These are phyloP conservation scores for Eutrema japonicum DNA, from an alignment of 345 rosid species.

Conservation along the genomic window DNA sequence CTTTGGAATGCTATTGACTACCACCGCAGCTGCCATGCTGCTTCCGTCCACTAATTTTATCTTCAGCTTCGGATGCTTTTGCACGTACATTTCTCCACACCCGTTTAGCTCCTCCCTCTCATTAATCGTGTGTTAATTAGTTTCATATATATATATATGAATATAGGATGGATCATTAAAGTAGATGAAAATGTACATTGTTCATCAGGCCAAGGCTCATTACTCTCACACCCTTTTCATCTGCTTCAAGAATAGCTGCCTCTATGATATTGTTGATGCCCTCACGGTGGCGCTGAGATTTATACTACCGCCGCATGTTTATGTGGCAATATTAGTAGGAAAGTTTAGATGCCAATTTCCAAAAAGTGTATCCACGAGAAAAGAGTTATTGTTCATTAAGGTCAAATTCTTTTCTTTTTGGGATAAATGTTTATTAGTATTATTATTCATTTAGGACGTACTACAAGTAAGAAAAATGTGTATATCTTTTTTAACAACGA, in stretches of 20 bases:
- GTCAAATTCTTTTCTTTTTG: neutral
- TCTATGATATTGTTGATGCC: conserved; percentile 58
- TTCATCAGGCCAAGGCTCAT: conserved; percentile 64
- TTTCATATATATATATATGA: neutral
- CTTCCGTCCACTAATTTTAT: conserved; percentile 59
- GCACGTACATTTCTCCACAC: conserved; percentile 49
- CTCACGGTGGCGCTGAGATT: conserved; percentile 43
- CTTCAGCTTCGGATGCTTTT: conserved; percentile 50
- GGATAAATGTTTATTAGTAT: neutral
- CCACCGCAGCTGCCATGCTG: conserved; percentile 54
- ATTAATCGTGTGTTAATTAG: conserved; percentile 12
- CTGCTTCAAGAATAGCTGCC: conserved; percentile 56
- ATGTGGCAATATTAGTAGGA: neutral
- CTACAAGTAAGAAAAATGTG: too few species aligned
- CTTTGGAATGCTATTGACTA: conserved; percentile 47
- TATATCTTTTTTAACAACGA: too few species aligned
- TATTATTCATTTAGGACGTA: neutral
- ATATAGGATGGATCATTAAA: neutral
- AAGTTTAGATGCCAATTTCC: conserved; percentile 9
- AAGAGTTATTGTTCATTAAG: neutral
- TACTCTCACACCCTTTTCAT: conserved; percentile 58
- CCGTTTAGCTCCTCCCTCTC: conserved; percentile 44
- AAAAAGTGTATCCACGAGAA: neutral
- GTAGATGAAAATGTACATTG: conserved; percentile 46
- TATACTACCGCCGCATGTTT: conserved; percentile 46